phyloP scores from a whole-genome alignment of 495 filamentous ascomycete species.

The Penicillium maclennaniae region DNA sequence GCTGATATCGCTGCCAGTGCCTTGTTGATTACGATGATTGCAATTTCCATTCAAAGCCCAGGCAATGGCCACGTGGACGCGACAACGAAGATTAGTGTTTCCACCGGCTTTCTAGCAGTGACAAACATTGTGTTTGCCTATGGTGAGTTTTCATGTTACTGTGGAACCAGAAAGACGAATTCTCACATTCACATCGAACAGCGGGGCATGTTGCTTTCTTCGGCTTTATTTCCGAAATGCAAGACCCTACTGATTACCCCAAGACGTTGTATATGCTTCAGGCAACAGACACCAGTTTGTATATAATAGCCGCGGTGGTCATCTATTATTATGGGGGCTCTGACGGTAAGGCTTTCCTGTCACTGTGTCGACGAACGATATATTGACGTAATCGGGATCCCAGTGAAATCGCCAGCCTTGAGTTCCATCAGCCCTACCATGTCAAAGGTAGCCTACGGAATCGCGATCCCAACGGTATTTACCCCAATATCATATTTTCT shows the following conservation, averaged over 20 bases:
- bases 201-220: slow-evolving; percentile 66
- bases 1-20: slow-evolving; percentile 28
- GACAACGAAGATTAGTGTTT: neutral
- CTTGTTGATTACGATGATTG: slow-evolving; percentile 63
- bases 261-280: slow-evolving; percentile 60
- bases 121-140: slow-evolving; percentile 31
- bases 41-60: slow-evolving; percentile 36
- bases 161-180: neutral
- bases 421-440: slow-evolving; percentile 41
- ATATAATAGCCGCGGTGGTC: slow-evolving; percentile 60
- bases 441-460: neutral
- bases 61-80: neutral
- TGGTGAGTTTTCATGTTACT: neutral
- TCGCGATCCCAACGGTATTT: neutral
- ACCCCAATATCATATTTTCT: neutral
- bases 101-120: slow-evolving; percentile 18
- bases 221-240: slow-evolving; percentile 67
- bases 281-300: slow-evolving; percentile 57
- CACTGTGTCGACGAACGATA: neutral
- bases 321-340: slow-evolving; percentile 56
- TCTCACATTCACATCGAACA: neutral
- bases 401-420: slow-evolving; percentile 64
- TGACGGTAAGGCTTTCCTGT: neutral
- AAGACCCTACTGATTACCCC: slow-evolving; percentile 56
- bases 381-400: slow-evolving; percentile 39